Percentiles rank a stretch among this genome's conserved stretches.
Conservation (phyloP, 2,329 filamentous ascomycete species). For the Penicillium sp. region DNA sequence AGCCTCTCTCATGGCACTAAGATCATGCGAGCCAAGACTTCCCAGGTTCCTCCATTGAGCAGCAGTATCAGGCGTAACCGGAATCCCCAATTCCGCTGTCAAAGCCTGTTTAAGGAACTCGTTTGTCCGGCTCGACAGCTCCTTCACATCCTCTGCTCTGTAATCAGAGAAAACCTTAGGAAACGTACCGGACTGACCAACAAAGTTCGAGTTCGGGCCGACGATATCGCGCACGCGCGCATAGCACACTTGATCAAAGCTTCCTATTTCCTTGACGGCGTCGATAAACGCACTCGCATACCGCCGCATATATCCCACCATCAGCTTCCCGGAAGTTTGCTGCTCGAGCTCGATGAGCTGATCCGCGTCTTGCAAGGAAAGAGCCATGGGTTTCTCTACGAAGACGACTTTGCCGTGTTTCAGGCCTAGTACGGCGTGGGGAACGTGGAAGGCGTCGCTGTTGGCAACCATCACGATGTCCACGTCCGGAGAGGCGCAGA, state of each 20-base stretch:
- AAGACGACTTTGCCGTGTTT: slow-evolving; percentile 53
- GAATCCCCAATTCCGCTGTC: slow-evolving; percentile 31
- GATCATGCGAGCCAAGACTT: slow-evolving; percentile 52
- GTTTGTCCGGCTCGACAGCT: slow-evolving; percentile 17
- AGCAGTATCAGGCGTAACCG: slow-evolving; percentile 24
- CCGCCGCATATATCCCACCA: slow-evolving; percentile 60
- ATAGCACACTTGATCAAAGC: slow-evolving; percentile 51
- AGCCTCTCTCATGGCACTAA: slow-evolving; percentile 54
- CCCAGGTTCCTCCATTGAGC: slow-evolving; percentile 43
- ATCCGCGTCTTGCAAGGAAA: slow-evolving; percentile 46
- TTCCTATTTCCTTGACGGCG: slow-evolving; percentile 52
- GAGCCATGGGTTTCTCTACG: slow-evolving; percentile 57
- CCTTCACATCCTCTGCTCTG: slow-evolving; percentile 22
- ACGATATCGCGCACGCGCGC: slow-evolving; percentile 51
- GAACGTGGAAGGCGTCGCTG: slow-evolving; percentile 50
- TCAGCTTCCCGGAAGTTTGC: slow-evolving; percentile 44
- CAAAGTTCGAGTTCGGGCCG: slow-evolving; percentile 48
- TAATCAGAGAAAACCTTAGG: slow-evolving; percentile 45
- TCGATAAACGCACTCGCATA: slow-evolving; percentile 55
- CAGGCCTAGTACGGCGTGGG: slow-evolving; percentile 51
- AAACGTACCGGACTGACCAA: slow-evolving; percentile 32
- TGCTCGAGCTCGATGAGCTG: slow-evolving; percentile 51
- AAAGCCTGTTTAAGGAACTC: slow-evolving; percentile 33
- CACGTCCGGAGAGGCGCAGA: slow-evolving; percentile 45
- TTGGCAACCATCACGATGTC: slow-evolving; percentile 53